Evolutionary conservation across 495 filamentous ascomycete genomes (phyloP).

Genomic region (Aspergillus biplanus): DNA sequence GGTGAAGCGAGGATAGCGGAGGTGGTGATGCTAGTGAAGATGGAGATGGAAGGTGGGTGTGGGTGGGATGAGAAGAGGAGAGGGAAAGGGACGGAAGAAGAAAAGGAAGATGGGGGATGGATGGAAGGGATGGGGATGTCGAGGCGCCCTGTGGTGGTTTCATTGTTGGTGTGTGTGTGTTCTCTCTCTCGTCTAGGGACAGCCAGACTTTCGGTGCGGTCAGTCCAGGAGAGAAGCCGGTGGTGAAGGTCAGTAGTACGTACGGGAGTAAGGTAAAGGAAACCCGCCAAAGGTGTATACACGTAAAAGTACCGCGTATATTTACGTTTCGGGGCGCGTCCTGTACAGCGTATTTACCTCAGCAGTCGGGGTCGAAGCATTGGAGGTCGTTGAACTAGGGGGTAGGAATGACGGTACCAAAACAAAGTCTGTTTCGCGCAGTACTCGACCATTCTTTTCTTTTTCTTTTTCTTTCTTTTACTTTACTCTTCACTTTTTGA

Average conservation of each 20-base stretch:
- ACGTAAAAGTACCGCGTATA: constrained; percentile 5
- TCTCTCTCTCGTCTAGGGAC: constrained; percentile 31
- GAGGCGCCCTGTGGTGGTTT: constrained; percentile 31
- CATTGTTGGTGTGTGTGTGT: constrained; percentile 36
- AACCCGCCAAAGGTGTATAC: neutral
- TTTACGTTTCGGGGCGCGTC: neutral
- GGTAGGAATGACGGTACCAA: neutral
- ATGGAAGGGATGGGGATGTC: constrained; percentile 35
- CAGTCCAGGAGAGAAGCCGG: constrained; percentile 26
- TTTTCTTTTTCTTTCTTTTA: neutral
- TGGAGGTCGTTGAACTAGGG: neutral
- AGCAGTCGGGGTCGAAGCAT: neutral
- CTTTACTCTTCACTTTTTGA: neutral
- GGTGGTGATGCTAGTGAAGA: constrained; percentile 25
- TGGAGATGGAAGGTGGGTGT: constrained; percentile 21
- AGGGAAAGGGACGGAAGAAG: constrained; percentile 25
- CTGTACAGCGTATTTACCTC: neutral
- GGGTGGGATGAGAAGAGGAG: constrained; percentile 22
- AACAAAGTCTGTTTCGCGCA: neutral
- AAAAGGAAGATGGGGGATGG: constrained; percentile 29
- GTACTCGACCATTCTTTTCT: constrained; percentile 4
- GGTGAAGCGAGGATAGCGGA: constrained; percentile 24
- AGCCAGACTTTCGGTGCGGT: constrained; percentile 31
- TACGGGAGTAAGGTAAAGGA: neutral
- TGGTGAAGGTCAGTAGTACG: constrained; percentile 13